Evolutionary conservation across 2,329 filamentous ascomycete species (phyloP), one percentile per base, ranked within the genome.

Genomic region (Aspergillus persii): DNA sequence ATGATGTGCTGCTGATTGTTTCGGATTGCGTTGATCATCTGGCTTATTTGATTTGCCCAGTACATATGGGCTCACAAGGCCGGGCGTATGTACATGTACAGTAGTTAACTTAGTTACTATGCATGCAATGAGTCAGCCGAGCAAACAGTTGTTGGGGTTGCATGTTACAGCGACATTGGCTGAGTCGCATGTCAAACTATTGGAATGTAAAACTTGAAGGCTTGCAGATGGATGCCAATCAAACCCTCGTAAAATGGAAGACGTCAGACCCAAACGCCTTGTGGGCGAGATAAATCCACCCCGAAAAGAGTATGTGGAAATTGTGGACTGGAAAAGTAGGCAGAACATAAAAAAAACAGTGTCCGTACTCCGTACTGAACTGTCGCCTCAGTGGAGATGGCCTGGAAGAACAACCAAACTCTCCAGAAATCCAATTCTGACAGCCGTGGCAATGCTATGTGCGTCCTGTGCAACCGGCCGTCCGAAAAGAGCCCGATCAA

Each of bases 11-110:
- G 18, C 47, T 48, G 54, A 44, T 56, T 55, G 57, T 58, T 58
- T 58, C 57, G 53, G 51, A 50, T 58, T 51, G 27, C 30, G 46
- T 48, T 50, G 33, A 50, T 54, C 46, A 47, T 58, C 18, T 15
- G 12, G 18, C 23, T 33, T 26, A 41, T 30, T 33, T 49, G 26
- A 27, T 29, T 36, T 41, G 31, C 39, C 36, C 50, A 18, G 46
- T 50, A 41, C 44, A 47, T 47, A 27, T 47, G 44, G 44, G 18
- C 44, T 47, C 44, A 47, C 26, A 47, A 47, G n/a, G 12, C 44
- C 26, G 8, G 26, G 18, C 11, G 44, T 18, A 27, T 23, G 18
- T 47, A 23, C 18, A 23, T 23, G 18, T 23, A 23, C 18, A 23
- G 18, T 23, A 23, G 18, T 23, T 23, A 23, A 23, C 18, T n/a